Evolutionary conservation across 2,329 filamentous ascomycete genomes (phyloP).

Genomic region (Microsporum audouinii): DNA sequence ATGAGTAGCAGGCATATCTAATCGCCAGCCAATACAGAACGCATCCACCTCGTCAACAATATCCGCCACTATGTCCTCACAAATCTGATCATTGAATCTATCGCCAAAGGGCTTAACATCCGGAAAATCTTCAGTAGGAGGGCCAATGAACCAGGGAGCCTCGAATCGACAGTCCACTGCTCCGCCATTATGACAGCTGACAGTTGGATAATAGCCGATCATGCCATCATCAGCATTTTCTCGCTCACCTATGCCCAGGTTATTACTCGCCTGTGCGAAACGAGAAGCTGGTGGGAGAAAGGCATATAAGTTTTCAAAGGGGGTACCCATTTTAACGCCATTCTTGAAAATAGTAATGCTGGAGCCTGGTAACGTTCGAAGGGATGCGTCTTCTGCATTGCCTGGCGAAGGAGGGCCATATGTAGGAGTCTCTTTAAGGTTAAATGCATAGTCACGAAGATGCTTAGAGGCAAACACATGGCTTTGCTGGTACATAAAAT

Average conservation of each 20-base stretch:
- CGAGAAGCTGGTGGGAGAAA: constrained; percentile 81
- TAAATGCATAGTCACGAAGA: constrained; percentile 57
- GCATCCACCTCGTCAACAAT: constrained; percentile 81
- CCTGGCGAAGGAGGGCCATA: constrained; percentile 43
- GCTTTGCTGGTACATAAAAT: constrained; percentile 74
- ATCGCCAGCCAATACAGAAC: constrained; percentile 43
- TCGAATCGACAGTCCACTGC: constrained; percentile 91
- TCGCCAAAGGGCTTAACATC: constrained; percentile 46
- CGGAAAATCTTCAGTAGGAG: constrained; percentile 34
- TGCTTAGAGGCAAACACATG: constrained; percentile 64
- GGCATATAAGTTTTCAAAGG: constrained; percentile 76
- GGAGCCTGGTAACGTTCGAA: constrained; percentile 77
- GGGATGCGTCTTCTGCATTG: constrained; percentile 59
- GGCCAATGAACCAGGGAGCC: constrained; percentile 82
- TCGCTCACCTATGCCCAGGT: constrained; percentile 53
- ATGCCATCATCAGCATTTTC: constrained; percentile 88
- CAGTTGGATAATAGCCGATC: constrained; percentile 87
- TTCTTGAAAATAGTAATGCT: constrained; percentile 90
- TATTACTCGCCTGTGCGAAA: constrained; percentile 33
- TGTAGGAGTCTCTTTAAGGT: constrained; percentile 35
- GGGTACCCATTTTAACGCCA: constrained; percentile 69
- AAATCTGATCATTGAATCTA: constrained; percentile 84
- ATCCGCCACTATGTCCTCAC: constrained; percentile 86
- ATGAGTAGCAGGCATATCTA: not conserved
- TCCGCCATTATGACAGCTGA: constrained; percentile 84